phyloP scores from a whole-genome alignment of 2,329 filamentous ascomycete species.

The Xylariomycetidae sp. region DNA sequence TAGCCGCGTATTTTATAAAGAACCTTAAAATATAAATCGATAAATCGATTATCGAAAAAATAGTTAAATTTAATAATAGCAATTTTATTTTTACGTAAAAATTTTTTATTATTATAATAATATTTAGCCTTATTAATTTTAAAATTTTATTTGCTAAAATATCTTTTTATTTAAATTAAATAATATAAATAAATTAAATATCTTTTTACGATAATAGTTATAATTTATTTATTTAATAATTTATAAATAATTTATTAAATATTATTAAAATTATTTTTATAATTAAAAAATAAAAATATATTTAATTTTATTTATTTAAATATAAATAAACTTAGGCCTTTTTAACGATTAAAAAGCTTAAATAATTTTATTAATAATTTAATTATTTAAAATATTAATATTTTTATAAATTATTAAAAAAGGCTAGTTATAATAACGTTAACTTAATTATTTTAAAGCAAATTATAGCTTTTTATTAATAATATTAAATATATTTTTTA shows the following conservation, averaged over 20 bases:
- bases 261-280: conserved; percentile 1
- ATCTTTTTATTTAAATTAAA: conserved; percentile 1
- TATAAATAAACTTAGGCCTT: too few species aligned
- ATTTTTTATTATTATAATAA: conserved; percentile 4
- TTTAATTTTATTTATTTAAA: too few species aligned
- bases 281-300: neutral
- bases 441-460: too few species aligned
- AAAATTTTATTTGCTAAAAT: conserved; percentile 2
- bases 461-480: too few species aligned
- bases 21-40: too few species aligned
- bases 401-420: too few species aligned
- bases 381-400: too few species aligned
- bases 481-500: too few species aligned
- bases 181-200: conserved; percentile 5
- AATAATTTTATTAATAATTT: too few species aligned
- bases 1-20: conserved; percentile 1
- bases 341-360: too few species aligned
- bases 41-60: conserved; percentile 2
- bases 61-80: conserved; percentile 1
- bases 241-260: neutral
- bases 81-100: conserved; percentile 1
- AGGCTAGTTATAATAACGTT: too few species aligned
- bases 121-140: neutral
- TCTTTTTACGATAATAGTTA: neutral
- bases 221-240: too few species aligned